phyloP scores from a whole-genome alignment of 2,329 filamentous ascomycete genomes.

The Cercospora beticola region DNA sequence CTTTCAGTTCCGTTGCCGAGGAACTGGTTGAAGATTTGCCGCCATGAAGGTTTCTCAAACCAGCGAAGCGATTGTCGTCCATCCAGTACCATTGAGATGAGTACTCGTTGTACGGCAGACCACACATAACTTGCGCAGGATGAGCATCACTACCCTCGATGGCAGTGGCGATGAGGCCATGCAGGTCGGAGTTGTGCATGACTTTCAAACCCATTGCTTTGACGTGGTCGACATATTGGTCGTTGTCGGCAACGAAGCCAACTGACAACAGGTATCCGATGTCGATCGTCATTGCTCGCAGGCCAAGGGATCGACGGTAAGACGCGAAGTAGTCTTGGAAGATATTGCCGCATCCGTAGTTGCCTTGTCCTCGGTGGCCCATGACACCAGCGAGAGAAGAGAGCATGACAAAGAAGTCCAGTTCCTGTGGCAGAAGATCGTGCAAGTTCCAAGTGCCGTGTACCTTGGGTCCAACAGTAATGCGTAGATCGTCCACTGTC shows the following conservation, averaged over 20 bases:
- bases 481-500: conserved; percentile 22
- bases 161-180: conserved; percentile 13
- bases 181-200: conserved; percentile 17
- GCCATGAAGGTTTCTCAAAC: not conserved
- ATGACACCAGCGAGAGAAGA: conserved; percentile 28
- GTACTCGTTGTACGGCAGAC: conserved; percentile 11
- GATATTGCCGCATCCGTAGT: conserved; percentile 43
- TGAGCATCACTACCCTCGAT: conserved; percentile 10
- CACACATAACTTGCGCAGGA: conserved; percentile 11
- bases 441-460: conserved; percentile 33
- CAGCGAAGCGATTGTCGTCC: conserved; percentile 14
- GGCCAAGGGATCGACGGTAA: conserved; percentile 30
- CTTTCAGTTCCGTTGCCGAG: not conserved
- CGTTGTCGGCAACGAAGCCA: conserved; percentile 28
- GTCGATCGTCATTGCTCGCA: conserved; percentile 32
- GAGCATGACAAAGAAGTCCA: conserved; percentile 38
- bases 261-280: conserved; percentile 36
- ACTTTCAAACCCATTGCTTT: conserved; percentile 14
- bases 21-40: not conserved
- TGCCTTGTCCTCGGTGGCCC: conserved; percentile 43
- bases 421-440: conserved; percentile 20
- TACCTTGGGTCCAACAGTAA: conserved; percentile 30
- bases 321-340: conserved; percentile 32
- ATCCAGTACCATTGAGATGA: conserved; percentile 17
- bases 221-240: conserved; percentile 15